Conservation (phyloP, 192 early-diverging fungal species). For the Thoreauomyces humboldtii region DNA sequence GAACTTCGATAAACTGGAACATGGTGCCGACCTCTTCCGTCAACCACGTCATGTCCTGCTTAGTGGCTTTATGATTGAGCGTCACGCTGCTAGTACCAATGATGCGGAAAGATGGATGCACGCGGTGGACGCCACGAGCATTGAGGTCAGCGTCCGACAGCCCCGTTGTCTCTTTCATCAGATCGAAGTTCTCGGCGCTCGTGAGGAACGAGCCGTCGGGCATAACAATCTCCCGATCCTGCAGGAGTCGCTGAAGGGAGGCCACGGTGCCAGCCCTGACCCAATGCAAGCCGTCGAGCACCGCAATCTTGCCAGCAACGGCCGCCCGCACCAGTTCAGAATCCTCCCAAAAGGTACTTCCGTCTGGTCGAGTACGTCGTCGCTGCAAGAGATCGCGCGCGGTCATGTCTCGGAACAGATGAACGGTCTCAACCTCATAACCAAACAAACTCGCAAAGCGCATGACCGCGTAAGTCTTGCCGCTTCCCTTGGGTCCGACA, state of each 20-base stretch:
- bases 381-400: slow-evolving; percentile 76
- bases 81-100: slow-evolving; percentile 61
- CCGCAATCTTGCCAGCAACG: slow-evolving; percentile 65
- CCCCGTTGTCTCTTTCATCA: slow-evolving; percentile 46
- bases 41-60: slow-evolving; percentile 64
- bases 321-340: slow-evolving; percentile 71
- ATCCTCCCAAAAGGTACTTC: slow-evolving; percentile 76
- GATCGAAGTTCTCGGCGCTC: slow-evolving; percentile 51
- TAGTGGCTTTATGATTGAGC: slow-evolving; percentile 22
- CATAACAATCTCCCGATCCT: slow-evolving; percentile 66
- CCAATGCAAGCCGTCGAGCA: slow-evolving; percentile 72
- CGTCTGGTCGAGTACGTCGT: slow-evolving; percentile 64
- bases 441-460: slow-evolving; percentile 57
- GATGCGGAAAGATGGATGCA: slow-evolving; percentile 75
- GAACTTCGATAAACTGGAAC: slow-evolving; percentile 69
- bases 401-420: slow-evolving; percentile 77
- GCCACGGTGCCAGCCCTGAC: slow-evolving; percentile 69
- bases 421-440: slow-evolving; percentile 68
- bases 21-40: slow-evolving; percentile 67
- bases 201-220: slow-evolving; percentile 66
- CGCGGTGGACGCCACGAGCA: slow-evolving; percentile 48
- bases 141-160: slow-evolving; percentile 49
- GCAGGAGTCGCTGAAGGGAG: slow-evolving; percentile 60
- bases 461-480: slow-evolving; percentile 67
- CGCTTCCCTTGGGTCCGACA: slow-evolving; percentile 70